Conservation (phyloP, 257 asterid species). For the Nicotiana tomentosiformis region DNA sequence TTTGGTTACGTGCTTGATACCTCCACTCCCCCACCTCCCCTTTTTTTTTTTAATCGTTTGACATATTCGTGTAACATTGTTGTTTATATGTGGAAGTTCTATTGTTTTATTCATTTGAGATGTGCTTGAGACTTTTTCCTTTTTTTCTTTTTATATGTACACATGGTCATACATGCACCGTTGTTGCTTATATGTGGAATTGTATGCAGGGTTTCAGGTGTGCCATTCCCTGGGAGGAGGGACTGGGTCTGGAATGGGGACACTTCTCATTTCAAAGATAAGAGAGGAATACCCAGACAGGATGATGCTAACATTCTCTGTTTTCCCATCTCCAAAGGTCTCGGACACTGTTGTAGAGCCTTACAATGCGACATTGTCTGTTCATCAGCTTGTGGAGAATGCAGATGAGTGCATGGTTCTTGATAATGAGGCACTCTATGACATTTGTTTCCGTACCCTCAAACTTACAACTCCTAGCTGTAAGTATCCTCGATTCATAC, state of each 20-base stretch:
- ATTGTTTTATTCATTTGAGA: not conserved
- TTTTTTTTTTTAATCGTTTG: too few relatives aligned
- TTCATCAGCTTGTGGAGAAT: slow-evolving; percentile 30
- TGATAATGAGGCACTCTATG: slow-evolving; percentile 15
- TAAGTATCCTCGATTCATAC: not conserved
- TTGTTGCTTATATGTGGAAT: not conserved
- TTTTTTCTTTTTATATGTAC: not conserved
- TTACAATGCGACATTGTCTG: slow-evolving; percentile 28
- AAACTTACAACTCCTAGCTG: slow-evolving; percentile 20
- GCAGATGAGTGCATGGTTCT: slow-evolving; percentile 33
- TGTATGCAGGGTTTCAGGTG: slow-evolving; percentile 20
- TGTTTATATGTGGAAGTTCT: not conserved
- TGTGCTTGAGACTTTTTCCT: not conserved
- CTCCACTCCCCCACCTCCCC: too few relatives aligned
- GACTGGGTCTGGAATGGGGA: slow-evolving; percentile 35
- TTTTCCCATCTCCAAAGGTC: slow-evolving; percentile 29
- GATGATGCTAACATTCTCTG: slow-evolving; percentile 35
- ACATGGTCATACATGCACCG: not conserved
- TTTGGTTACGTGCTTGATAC: not conserved
- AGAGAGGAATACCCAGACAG: slow-evolving; percentile 31
- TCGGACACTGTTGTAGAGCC: slow-evolving; percentile 35
- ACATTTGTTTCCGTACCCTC: slow-evolving; percentile 20
- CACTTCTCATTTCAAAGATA: slow-evolving; percentile 28
- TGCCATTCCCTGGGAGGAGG: slow-evolving; percentile 32
- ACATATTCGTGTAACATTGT: too few relatives aligned